Percentiles rank a stretch among this genome's conserved stretches.
Conservation (phyloP, 2,329 filamentous ascomycete genomes). For the Fusarium hainanense region DNA sequence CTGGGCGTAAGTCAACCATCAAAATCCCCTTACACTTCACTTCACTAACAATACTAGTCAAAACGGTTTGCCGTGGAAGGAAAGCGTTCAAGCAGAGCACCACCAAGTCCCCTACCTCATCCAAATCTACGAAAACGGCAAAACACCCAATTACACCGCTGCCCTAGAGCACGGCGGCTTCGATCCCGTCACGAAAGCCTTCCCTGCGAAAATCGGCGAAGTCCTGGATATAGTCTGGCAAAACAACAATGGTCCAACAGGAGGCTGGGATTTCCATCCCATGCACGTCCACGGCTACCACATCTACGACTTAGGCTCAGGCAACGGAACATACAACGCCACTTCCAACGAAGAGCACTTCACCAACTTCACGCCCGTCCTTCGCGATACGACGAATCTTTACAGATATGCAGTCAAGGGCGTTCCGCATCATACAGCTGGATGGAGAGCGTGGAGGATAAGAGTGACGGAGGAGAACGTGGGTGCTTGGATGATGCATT, state of each 20-base stretch:
- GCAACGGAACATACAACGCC: constrained; percentile 29
- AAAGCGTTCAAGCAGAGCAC: constrained; percentile 19
- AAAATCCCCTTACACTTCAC: too few species aligned
- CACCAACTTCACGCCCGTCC: constrained; percentile 25
- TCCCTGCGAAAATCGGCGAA: constrained; percentile 66
- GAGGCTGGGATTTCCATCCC: constrained; percentile 42
- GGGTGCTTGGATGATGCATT: constrained; percentile 72
- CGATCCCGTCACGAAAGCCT: constrained; percentile 62
- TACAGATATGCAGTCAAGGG: constrained; percentile 63
- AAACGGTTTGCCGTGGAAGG: constrained; percentile 29
- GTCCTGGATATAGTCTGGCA: constrained; percentile 65
- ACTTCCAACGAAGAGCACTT: constrained; percentile 16
- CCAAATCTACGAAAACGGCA: constrained; percentile 26
- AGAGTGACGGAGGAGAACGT: constrained; percentile 56
- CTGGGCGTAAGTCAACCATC: constrained; percentile 10
- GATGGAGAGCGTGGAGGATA: constrained; percentile 72
- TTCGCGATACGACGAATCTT: constrained; percentile 53
- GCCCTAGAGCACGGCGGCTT: constrained; percentile 63
- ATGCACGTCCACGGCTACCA: constrained; percentile 35
- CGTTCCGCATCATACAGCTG: constrained; percentile 54
- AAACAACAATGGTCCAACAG: constrained; percentile 51
- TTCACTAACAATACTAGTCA: constrained; percentile 8
- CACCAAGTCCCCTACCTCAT: constrained; percentile 36
- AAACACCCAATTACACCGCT: constrained; percentile 59
- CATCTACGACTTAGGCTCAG: constrained; percentile 16